phyloP scores from a whole-genome alignment of 2,329 filamentous ascomycete genomes.

The Xylaria sp. region DNA sequence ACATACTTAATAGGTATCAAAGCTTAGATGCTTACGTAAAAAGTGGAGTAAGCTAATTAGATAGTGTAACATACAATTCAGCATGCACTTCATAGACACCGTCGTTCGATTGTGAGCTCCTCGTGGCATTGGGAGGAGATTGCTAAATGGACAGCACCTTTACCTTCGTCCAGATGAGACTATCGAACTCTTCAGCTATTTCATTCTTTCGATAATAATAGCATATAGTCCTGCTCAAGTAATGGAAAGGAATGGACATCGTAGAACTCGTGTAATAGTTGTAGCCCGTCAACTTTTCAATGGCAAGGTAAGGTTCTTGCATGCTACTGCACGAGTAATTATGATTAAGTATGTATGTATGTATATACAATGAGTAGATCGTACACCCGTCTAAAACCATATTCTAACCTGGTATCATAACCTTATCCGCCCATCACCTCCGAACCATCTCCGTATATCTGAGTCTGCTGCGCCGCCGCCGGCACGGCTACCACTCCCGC shows the following conservation, averaged over 20 bases:
- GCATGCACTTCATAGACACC: too few species aligned
- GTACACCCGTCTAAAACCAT: constrained; percentile 19
- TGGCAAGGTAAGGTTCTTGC: neutral
- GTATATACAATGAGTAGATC: constrained; percentile 22
- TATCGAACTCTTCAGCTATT: neutral
- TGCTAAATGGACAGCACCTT: neutral
- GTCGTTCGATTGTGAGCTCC: neutral
- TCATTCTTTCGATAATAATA: neutral
- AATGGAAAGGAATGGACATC: neutral
- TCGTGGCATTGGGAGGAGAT: neutral
- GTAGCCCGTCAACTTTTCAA: neutral
- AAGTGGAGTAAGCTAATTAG: too few species aligned
- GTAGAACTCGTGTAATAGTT: neutral
- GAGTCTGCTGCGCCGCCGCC: constrained; percentile 48
- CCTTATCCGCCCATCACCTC: constrained; percentile 56
- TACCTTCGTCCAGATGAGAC: neutral
- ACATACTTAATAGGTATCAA: constrained; percentile 17
- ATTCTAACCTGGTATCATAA: constrained; percentile 39
- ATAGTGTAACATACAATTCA: neutral
- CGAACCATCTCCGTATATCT: constrained; percentile 70
- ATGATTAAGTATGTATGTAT: constrained; percentile 22
- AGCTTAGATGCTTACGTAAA: neutral
- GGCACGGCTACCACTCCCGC: constrained; percentile 44
- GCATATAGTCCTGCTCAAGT: neutral
- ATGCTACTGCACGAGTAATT: constrained; percentile 19